These are phyloP conservation scores for Globisporangium orthogonon DNA, from an alignment of 352 stramenopile genomes.

Conservation along the genomic window DNA sequence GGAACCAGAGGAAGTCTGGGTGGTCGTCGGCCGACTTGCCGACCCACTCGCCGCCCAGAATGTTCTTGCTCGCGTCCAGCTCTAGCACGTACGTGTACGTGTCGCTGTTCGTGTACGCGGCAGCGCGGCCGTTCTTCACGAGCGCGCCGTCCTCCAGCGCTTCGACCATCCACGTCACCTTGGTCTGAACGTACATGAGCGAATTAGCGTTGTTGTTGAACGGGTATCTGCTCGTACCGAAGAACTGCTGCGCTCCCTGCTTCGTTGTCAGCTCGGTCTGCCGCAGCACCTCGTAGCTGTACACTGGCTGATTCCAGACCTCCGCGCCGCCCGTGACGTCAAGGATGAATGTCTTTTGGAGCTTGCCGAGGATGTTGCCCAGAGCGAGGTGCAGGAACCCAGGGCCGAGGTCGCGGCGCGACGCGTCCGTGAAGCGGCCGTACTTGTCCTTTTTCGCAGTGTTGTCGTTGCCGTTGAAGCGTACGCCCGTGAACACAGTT, in stretches of 20 bases:
- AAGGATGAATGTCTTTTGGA: constrained; percentile 13
- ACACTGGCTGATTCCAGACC: constrained; percentile 66
- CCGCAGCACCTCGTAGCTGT: constrained; percentile 30
- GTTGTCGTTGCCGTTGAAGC: constrained; percentile 14
- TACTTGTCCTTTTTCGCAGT: constrained; percentile 11
- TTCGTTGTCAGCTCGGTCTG: constrained; percentile 23
- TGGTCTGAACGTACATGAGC: constrained; percentile 37
- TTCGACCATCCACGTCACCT: constrained; percentile 35
- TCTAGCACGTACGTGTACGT: constrained; percentile 16
- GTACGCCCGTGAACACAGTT: constrained; percentile 12
- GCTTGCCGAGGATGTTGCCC: constrained; percentile 12
- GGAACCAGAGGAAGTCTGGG: constrained; percentile 15
- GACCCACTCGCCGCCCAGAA: constrained; percentile 17
- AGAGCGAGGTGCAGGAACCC: constrained; percentile 13
- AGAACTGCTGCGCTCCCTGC: constrained; percentile 28
- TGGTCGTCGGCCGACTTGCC: constrained; percentile 11
- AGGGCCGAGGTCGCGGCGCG: constrained; percentile 9
- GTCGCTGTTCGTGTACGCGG: constrained; percentile 4
- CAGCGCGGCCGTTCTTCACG: constrained; percentile 5
- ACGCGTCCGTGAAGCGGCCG: constrained; percentile 12
- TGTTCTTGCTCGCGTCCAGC: constrained; percentile 10
- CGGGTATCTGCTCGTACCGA: constrained; percentile 32
- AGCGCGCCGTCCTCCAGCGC: constrained; percentile 9
- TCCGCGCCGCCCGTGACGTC: constrained; percentile 10
- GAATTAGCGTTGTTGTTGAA: constrained; percentile 39